Base-by-base conservation (phyloP, 2,329 filamentous ascomycete species). In the Hypocreales sp. region DNA sequence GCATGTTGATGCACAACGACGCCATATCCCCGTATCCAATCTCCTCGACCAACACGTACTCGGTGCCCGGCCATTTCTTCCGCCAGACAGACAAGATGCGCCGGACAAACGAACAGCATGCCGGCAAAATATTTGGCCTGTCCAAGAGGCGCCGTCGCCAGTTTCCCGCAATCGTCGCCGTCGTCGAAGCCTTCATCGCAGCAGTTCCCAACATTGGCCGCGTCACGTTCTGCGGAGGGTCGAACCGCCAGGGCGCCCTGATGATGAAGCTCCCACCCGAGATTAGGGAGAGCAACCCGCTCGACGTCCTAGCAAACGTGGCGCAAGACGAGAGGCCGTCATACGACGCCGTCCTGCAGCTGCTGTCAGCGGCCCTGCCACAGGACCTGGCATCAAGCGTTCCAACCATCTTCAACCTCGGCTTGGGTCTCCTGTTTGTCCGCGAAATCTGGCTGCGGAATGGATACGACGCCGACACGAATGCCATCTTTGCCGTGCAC, bases 221-320 rank as follows among this genome's bases (percentile, higher is more conserved):
- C 15, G 79, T 86, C 3, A 77, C 76, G 1, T 94, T 93, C 51
- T 92, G 83, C 45, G 77, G 82, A 40, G 82, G 86, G 13, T 86
- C 84, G 7, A 86, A 93, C 34, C 64, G 84, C 22, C 84, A 93
- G 51, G 86, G 86, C 1, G 74, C 74, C 23, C 56, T 93, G 21
- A 83, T 82, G 53, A 72, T 79, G 51, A 73, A 64, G 34, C 63
- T 93, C 8, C 60, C 71, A 0, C 38, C 50, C 0, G 46, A 60
- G 0, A 50, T 78, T 11, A 69, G 79, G 29, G 66, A 72, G 26
- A 62, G 69, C 37, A 63, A 77, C 39, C 82, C 84, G 0, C 55
- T 92, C 2, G 40, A 49, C 7, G 45, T 62, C 5, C 35, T 48
- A 11, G 44, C 45, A 3, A 30, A 40, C 23, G 33, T 46, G 7